Base-by-base conservation (phyloP, 495 filamentous ascomycete species). In the Tuber indicum region DNA sequence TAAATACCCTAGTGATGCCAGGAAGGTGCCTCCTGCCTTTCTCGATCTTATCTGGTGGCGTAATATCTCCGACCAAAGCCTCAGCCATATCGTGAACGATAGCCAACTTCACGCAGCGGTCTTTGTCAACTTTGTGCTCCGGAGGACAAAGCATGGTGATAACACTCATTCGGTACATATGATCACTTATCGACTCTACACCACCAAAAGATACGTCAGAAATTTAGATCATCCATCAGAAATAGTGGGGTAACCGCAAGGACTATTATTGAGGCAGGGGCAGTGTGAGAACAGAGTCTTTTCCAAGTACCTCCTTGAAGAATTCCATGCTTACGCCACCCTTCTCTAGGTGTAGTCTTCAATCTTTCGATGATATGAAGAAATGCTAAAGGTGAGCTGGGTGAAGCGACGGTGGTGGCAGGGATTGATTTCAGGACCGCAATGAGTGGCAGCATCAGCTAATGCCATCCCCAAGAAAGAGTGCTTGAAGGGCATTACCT, bases 91-190 rank as follows among this genome's bases (percentile, higher is more conserved):
- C 96, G 86, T 99, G 96, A 66, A 98, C 86, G 49, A 99, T 87
- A 21, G 93, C 94, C 92, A 99, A 95, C 85, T 92, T 91, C 81
- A 92, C 94, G 87, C 96, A 98, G 79, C 90, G 91, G 4, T 89
- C 86, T 77, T 97, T 88, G 84, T 98, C 90, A 80, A 99, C 84
- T 16, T 90, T 86, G 17, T 97, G 89, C 21, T 93, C 87, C 0
- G 91, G 86, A 26, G 96, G 96, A n/a, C 93, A 94, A 73, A 98
- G 88, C 90, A 99, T 92, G 47, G 92, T 93, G 86, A 98, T 93
- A 82, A 99, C 90, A 72, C 94, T 93, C 96, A 99, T 99, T 83
- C 96, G 93, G 85, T 99, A 98, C 96, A 99, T 99, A 87, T 99
- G 96, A 85, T 99, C 96, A 42, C 93, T 89, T 84, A 99, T 97